Evolutionary conservation across 2,329 filamentous ascomycete species (phyloP).

Genomic region (Pseudogymnoascus sp.): DNA sequence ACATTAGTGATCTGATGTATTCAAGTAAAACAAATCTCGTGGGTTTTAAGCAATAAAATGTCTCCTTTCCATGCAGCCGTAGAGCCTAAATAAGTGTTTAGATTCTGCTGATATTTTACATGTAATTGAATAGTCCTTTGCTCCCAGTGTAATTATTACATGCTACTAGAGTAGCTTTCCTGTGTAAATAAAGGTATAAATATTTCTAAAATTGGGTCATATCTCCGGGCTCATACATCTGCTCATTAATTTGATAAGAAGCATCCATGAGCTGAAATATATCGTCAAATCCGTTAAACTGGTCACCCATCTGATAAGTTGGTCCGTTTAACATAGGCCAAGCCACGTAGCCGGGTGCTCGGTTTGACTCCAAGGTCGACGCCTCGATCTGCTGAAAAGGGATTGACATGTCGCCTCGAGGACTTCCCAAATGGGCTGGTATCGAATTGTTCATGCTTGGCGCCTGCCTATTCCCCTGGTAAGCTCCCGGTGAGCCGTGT

Average conservation of each 20-base stretch:
- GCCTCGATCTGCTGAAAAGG: not conserved
- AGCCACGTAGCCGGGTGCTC: not conserved
- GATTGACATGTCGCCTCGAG: not conserved
- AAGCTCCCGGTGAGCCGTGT: not conserved
- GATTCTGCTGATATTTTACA: not conserved
- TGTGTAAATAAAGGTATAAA: not conserved
- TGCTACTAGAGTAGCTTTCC: not conserved
- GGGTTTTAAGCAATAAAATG: not conserved
- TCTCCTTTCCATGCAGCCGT: not conserved
- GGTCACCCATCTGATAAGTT: not conserved
- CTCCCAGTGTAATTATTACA: not conserved
- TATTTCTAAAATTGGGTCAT: not conserved
- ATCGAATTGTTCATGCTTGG: not conserved
- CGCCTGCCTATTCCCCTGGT: not conserved
- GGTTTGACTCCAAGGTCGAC: not conserved
- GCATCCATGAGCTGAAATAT: slow-evolving; percentile 19
- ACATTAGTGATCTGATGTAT: not conserved
- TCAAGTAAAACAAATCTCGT: not conserved
- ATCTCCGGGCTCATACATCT: slow-evolving; percentile 2
- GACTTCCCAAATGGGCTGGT: not conserved
- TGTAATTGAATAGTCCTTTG: not conserved
- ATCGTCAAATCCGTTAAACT: slow-evolving; percentile 8
- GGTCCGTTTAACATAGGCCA: not conserved
- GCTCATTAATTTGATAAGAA: slow-evolving; percentile 16
- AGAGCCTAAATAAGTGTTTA: not conserved